Percentiles rank a stretch among this genome's conserved stretches.
These are phyloP conservation scores for Teunomyces pallodes DNA, from an alignment of 805 yeast species.

Conservation along the genomic window DNA sequence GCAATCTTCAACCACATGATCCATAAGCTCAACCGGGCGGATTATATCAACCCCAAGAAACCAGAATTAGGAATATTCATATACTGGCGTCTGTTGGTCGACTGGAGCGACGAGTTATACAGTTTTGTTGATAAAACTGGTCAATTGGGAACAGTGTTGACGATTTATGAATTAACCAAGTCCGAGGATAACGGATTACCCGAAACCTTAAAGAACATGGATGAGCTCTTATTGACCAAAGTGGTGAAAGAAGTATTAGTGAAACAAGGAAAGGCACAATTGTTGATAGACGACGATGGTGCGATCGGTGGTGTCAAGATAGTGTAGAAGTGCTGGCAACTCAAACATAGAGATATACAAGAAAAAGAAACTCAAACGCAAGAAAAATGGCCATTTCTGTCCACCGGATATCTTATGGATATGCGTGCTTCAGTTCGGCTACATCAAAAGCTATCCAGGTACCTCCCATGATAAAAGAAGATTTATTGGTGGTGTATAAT, in stretches of 20 bases:
- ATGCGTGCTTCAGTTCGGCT: constrained; percentile 1
- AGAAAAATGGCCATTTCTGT: not conserved
- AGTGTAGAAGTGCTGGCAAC: constrained; percentile 27
- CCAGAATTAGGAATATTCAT: constrained; percentile 65
- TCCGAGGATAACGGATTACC: constrained; percentile 55
- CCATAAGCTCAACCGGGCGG: constrained; percentile 49
- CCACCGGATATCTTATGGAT: constrained; percentile 4
- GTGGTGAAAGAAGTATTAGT: constrained; percentile 56
- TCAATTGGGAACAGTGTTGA: constrained; percentile 71
- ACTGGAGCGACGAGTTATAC: constrained; percentile 37
- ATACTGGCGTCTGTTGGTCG: constrained; percentile 58
- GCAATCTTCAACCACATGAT: constrained; percentile 61
- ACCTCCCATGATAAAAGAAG: constrained; percentile 3
- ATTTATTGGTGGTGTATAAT: constrained; percentile 10
- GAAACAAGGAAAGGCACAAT: constrained; percentile 68
- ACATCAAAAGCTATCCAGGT: constrained; percentile 10
- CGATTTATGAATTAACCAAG: constrained; percentile 74
- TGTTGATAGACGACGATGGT: constrained; percentile 65
- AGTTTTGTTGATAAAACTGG: constrained; percentile 63
- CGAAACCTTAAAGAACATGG: constrained; percentile 64
- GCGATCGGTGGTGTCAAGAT: constrained; percentile 77
- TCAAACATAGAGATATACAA: not conserved
- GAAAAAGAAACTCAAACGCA: not conserved
- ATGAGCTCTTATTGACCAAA: constrained; percentile 49
- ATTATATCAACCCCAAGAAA: constrained; percentile 47